Conservation (phyloP, 1,284 basidiomycete species). For the Trametes versicolor region DNA sequence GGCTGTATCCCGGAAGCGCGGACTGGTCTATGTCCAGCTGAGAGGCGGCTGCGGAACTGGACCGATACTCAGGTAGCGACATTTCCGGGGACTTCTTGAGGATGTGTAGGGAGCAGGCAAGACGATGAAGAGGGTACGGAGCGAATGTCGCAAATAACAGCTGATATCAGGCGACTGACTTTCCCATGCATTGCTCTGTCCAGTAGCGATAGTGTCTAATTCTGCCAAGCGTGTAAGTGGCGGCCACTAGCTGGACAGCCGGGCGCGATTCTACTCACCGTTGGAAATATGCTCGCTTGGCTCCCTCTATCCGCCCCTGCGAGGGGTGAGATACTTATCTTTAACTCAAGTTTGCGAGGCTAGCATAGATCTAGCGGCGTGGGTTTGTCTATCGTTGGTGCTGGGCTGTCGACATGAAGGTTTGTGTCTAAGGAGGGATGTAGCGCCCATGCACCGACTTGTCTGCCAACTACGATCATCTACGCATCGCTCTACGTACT, state of each 20-base stretch:
- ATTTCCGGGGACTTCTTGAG: not conserved
- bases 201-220: not conserved
- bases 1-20: constrained; percentile 34
- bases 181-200: not conserved
- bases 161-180: not conserved
- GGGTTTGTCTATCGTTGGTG: not conserved
- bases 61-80: constrained; percentile 14
- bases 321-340: no score
- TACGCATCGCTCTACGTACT: not conserved
- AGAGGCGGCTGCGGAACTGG: constrained; percentile 5
- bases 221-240: constrained; percentile 2
- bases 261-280: not conserved
- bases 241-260: not conserved
- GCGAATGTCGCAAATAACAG: not conserved
- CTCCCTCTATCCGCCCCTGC: no score
- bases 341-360: no score
- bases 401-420: not conserved
- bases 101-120: not conserved
- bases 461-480: not conserved
- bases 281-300: no score
- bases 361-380: no score
- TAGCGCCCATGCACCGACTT: not conserved
- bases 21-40: constrained; percentile 19
- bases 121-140: not conserved
- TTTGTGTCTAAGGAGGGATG: not conserved